Evolutionary conservation across 2,329 filamentous ascomycete species (phyloP).

Genomic region (Hypocreales sp.): DNA sequence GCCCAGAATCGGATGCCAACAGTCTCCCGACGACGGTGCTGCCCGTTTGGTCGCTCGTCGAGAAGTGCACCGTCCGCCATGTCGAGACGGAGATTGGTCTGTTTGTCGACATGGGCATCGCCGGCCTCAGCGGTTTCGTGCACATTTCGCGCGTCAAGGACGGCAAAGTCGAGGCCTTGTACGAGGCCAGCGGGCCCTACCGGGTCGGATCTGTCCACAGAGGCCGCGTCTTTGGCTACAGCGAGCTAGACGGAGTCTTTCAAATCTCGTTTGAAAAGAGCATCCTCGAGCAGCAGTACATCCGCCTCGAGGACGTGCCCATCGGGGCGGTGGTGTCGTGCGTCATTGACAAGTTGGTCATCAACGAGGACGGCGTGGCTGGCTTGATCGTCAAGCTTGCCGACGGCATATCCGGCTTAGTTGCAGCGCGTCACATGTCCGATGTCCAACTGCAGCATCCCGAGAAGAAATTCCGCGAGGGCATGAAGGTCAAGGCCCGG

Average conservation of each 20-base stretch:
- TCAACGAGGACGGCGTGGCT: slow-evolving; percentile 62
- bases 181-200: slow-evolving; percentile 61
- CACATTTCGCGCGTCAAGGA: slow-evolving; percentile 91
- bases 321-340: slow-evolving; percentile 70
- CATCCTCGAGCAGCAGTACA: slow-evolving; percentile 72
- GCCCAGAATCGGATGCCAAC: slow-evolving; percentile 18
- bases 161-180: slow-evolving; percentile 71
- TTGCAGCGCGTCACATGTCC: slow-evolving; percentile 75
- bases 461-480: slow-evolving; percentile 89
- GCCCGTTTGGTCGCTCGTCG: slow-evolving; percentile 59
- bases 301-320: slow-evolving; percentile 81
- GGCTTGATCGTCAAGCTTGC: slow-evolving; percentile 73
- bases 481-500: slow-evolving; percentile 67
- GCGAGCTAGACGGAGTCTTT: slow-evolving; percentile 71
- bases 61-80: slow-evolving; percentile 63
- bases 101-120: slow-evolving; percentile 52
- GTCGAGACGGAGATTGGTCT: slow-evolving; percentile 71
- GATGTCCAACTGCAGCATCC: slow-evolving; percentile 81
- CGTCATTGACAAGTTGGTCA: slow-evolving; percentile 69
- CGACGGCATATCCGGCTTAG: slow-evolving; percentile 77
- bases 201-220: slow-evolving; percentile 65
- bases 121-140: slow-evolving; percentile 67
- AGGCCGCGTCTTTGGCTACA: slow-evolving; percentile 75
- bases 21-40: slow-evolving; percentile 41
- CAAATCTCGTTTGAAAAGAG: slow-evolving; percentile 71